Conservation (phyloP, 2,329 filamentous ascomycete genomes). For the Fusarium irregulare region DNA sequence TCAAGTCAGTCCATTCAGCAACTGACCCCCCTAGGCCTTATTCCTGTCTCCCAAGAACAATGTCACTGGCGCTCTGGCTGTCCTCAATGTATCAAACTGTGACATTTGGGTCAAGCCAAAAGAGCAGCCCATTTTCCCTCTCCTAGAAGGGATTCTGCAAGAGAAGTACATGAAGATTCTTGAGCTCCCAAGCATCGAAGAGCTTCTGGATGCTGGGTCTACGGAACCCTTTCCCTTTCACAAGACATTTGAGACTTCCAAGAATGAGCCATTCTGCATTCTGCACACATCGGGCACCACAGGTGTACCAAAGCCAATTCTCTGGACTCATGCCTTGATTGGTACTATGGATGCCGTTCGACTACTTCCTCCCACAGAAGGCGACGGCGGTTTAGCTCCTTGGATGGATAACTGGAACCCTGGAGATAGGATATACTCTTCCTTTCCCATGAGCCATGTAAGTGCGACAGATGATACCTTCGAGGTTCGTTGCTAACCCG, state of each 20-base stretch:
- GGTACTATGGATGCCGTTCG: conserved; percentile 53
- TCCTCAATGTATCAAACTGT: conserved; percentile 50
- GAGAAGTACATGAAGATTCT: conserved; percentile 46
- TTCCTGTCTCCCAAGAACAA: conserved; percentile 52
- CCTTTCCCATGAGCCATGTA: conserved; percentile 28
- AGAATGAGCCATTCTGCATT: conserved; percentile 51
- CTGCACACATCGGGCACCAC: conserved; percentile 58
- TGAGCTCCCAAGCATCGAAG: conserved; percentile 45
- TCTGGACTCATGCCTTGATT: conserved; percentile 49
- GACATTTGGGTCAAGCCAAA: conserved; percentile 47
- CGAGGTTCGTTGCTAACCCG: accelerated
- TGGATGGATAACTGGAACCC: conserved; percentile 42
- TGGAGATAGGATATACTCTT: conserved; percentile 50
- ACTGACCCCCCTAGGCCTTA: conserved; percentile 39
- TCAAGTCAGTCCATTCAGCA: accelerated
- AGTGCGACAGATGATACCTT: accelerated
- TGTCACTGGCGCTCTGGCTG: conserved; percentile 47
- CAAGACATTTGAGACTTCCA: conserved; percentile 50
- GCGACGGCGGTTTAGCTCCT: conserved; percentile 38
- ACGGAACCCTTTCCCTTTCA: conserved; percentile 44
- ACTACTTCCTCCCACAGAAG: conserved; percentile 49
- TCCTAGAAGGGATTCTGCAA: conserved; percentile 42
- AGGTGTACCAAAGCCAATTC: conserved; percentile 56
- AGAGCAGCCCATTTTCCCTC: conserved; percentile 25
- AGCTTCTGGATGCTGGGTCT: conserved; percentile 37